A percentile compares a stretch with the other conserved stretches of the same genome.
phyloP scores from a whole-genome alignment of 1,139 yeast species.

The Kluyveromyces sp. region DNA sequence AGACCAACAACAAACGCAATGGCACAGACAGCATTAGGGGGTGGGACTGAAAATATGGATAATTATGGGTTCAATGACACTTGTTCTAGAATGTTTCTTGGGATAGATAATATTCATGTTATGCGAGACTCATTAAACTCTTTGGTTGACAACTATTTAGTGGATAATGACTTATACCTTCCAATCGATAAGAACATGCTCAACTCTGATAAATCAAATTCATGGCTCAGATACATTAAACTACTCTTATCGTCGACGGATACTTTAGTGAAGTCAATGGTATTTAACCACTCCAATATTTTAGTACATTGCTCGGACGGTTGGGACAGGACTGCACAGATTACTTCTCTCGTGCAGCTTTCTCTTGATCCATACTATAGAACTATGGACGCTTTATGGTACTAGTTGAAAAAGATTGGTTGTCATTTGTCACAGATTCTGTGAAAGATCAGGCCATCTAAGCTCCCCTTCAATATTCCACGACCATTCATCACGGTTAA shows the following conservation, averaged over 20 bases:
- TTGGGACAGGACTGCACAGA: constrained; percentile 95
- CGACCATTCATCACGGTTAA: constrained; percentile 23
- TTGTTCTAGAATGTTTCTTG: constrained; percentile 67
- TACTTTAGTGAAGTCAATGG: constrained; percentile 68
- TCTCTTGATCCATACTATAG: constrained; percentile 88
- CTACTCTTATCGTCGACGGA: constrained; percentile 71
- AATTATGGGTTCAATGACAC: constrained; percentile 45
- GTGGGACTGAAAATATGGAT: constrained; percentile 92
- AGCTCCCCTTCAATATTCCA: constrained; percentile 38
- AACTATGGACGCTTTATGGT: constrained; percentile 75
- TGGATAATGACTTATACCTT: constrained; percentile 50
- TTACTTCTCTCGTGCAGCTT: constrained; percentile 74
- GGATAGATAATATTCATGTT: constrained; percentile 91
- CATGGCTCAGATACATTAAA: constrained; percentile 72
- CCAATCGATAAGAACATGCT: constrained; percentile 41
- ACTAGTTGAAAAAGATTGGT: constrained; percentile 89
- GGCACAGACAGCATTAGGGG: constrained; percentile 96
- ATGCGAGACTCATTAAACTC: constrained; percentile 78
- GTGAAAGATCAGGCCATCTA: constrained; percentile 72
- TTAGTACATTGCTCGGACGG: constrained; percentile 95
- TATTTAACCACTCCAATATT: constrained; percentile 74
- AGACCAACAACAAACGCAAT: constrained; percentile 90
- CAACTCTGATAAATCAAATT: constrained; percentile 41
- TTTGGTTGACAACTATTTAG: constrained; percentile 54
- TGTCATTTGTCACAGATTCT: constrained; percentile 83